Evolutionary conservation across 2,329 filamentous ascomycete species (phyloP), one percentile per base, ranked within the genome.

Genomic region (Sporothrix brasiliensis): DNA sequence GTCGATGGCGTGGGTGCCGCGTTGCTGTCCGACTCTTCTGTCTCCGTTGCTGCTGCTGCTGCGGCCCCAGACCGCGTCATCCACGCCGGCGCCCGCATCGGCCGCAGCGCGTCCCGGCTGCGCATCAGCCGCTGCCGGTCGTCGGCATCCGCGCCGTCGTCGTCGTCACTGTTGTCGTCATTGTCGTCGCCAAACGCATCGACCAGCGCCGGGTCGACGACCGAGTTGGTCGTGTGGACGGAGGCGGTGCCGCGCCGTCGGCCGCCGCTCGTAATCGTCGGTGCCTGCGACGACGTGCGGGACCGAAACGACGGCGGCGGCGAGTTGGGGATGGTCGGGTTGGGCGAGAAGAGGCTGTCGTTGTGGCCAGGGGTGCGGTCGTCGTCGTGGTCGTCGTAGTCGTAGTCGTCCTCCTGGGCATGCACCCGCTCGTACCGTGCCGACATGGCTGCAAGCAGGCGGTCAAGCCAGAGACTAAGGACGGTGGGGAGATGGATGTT

Each of bases 141-240:
- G 79, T 97, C 92, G 79, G 96, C 92, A 71, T 87, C 84, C 71
- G 91, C 90, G 76, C 92, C 86, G 70, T 91, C 91, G 77, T 89
- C 89, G 72, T 89, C 91, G 74, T 91, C 91, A 77, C 91, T 88
- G 79, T 98, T 98, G 0, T 94, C 92, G 79, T 97, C 94, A 75
- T 91, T 91, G 72, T 91, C 92, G 73, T 90, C 91, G 74, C 93
- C 94, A 79, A 99, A 99, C 0, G 95, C 93, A 78, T 98, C 94
- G 75, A 92, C 92, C 16, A 99, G 86, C n/a, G 92, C 90, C 73
- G 91, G 86, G 76, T 97, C 89, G 72, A 93, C 91, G 4, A 47
- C 47, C 10, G 56, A 52, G 5, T 58, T 39, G 47, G 41, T 53
- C 30, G 27, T 52, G 34, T 39, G 50, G 11, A 44, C 7, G 2